Evolutionary conservation across 1,284 basidiomycete genomes (phyloP).

Genomic region (Ganoderma meredithae): DNA sequence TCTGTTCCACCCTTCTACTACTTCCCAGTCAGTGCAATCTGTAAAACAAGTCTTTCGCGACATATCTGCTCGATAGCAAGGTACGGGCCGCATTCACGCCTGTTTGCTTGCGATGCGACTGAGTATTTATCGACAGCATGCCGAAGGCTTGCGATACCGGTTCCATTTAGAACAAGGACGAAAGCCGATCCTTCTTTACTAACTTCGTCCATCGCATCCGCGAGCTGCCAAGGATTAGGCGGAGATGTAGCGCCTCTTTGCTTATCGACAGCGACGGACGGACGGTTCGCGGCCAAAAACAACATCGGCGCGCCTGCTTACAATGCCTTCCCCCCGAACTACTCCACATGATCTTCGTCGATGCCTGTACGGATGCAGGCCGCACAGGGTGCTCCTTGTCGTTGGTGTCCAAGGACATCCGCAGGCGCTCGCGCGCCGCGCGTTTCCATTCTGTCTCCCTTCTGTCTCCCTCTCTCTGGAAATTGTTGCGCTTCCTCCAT

Average conservation of each 20-base stretch:
- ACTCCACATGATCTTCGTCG: constrained; percentile 2
- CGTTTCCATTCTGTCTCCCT: constrained; percentile 16
- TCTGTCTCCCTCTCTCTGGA: background rate
- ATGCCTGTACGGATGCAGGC: constrained; percentile 17
- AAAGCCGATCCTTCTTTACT: background rate
- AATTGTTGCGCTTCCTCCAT: background rate
- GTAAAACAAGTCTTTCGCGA: background rate
- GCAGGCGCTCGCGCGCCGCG: background rate
- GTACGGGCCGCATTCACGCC: background rate
- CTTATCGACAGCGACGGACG: background rate
- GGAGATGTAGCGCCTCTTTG: background rate
- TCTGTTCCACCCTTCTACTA: too few relatives aligned
- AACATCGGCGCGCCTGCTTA: background rate
- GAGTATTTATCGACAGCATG: background rate
- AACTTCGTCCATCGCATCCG: background rate
- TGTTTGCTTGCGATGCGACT: background rate
- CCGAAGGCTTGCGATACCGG: background rate
- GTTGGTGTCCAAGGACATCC: constrained; percentile 12
- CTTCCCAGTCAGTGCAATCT: background rate
- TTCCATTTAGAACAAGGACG: background rate
- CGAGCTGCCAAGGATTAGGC: background rate
- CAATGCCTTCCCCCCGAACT: constrained; percentile 11
- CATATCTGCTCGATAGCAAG: background rate
- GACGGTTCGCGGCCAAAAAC: too few relatives aligned
- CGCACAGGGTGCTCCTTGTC: constrained; percentile 15